phyloP scores from a whole-genome alignment of 1,284 basidiomycete species.

The Papiliotrema laurentii region DNA sequence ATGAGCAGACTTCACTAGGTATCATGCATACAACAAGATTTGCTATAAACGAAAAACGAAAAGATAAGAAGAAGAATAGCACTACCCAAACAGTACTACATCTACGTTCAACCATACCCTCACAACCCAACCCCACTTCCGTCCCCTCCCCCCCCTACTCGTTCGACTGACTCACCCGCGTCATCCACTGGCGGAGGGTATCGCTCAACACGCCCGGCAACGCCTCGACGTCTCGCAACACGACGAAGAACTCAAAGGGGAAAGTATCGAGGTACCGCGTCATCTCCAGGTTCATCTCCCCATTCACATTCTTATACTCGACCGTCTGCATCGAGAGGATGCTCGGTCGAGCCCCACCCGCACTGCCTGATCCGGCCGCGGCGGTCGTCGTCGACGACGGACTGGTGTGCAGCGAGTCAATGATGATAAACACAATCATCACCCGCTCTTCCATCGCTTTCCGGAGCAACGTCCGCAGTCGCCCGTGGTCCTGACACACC shows the following conservation, averaged over 20 bases:
- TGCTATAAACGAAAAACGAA: no score
- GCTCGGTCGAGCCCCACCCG: slow-evolving; percentile 20
- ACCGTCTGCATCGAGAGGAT: slow-evolving; percentile 93
- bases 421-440: slow-evolving; percentile 94
- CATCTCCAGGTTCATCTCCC: slow-evolving; percentile 81
- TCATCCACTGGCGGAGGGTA: slow-evolving; percentile 77
- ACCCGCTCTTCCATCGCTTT: slow-evolving; percentile 86
- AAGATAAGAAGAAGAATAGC: no score
- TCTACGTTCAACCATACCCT: neutral
- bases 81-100: neutral
- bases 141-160: slow-evolving; percentile 26
- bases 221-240: slow-evolving; percentile 84
- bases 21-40: no score
- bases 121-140: no score
- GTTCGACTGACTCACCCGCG: slow-evolving; percentile 44
- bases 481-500: slow-evolving; percentile 92
- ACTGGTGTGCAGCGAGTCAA: slow-evolving; percentile 68
- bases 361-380: slow-evolving; percentile 11
- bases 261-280: slow-evolving; percentile 91
- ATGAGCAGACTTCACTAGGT: no score
- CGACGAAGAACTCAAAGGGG: slow-evolving; percentile 97
- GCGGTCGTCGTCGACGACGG: slow-evolving; percentile 11
- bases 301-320: slow-evolving; percentile 78
- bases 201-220: slow-evolving; percentile 88
- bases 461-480: slow-evolving; percentile 72